Evolutionary conservation across 352 stramenopile genomes (phyloP), one percentile per base, ranked within the genome.

Genomic region (Aphanomyces stellatus): DNA sequence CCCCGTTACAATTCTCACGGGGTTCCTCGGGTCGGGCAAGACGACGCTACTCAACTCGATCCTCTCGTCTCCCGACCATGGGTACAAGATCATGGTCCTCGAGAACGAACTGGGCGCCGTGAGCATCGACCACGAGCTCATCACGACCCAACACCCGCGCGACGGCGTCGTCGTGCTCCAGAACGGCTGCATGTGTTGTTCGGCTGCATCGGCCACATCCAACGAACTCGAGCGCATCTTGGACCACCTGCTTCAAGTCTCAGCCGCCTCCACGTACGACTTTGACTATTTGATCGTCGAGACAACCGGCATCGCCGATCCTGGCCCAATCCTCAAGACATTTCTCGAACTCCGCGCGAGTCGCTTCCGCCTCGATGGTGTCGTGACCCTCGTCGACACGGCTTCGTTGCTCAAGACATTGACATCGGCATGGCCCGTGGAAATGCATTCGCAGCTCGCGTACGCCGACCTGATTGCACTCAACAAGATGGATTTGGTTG

Each of bases 151-250:
- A n/a, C 46, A 76, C 3, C 70, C 81, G 11, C 59, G 71, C 3
- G 81, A 89, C 69, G 96, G 98, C 63, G 90, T 99, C 51, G 96
- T 98, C 62, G 96, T 96, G 34, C 96, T 99, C 80, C 87, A 98
- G 77, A 99, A 99, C 75, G 96, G 96, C 41, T 99, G 96, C 72
- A 97, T 99, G 70, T 99, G 96, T 81, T 99, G 97, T 76, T 97
- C 92, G 11, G 90, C 98, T 13, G 90, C 90, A 30, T 96, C 98
- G 73, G 78, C 98, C 40, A 90, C 96, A 22, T 78, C 86, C 48
- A 96, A 91, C 48, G 81, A 90, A 28, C 76, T 99, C 0, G 90
- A 98, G 71, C 85, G 91, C 17, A 96, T 98, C 69, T 72, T 98
- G 1, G 81, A 96, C 70, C 91, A 94, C 35, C 75, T 91, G 34